Evolutionary conservation across 345 rosid genomes (phyloP), one percentile per base, ranked within the genome.

Genomic region (Eucalyptus regnans): DNA sequence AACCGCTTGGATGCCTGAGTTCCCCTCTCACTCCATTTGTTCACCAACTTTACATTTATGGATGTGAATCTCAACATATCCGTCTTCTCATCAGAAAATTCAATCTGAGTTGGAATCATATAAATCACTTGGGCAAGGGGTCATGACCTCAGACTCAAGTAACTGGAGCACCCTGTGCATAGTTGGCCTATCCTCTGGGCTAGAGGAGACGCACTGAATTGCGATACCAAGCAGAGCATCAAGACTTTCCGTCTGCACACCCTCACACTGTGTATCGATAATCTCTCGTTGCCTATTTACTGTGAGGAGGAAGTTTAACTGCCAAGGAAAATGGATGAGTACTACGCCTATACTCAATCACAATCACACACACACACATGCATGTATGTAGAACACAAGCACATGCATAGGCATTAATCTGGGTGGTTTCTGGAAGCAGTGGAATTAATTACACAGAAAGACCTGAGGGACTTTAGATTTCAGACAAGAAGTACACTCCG

Each of bases 101-200:
- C 95, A 96, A 54, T 98, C 99, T 7, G 99, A 95, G 94, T 87
- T 94, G 92, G 99, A 96, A 92, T 98, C 99, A 52, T 98, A 97
- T 43, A 98, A 96, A 88, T 98, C 99, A 87, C 99, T 98, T 20
- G 99, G 99, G 93, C 98, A 98, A 52, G 99, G 99, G 90, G 99
- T 97, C 99, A 97, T 97, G 87, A 97, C 98, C 90, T 96, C 99
- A 44, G 99, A 96, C 92, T 97, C 99, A 23, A 98, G 97, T 87
- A 96, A 90, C 89, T 98, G 99, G 50, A 97, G 96, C 86, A 98
- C 98, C 91, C 98, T 93, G 92, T 98, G 99, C 99, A 97, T 98
- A 90, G 97, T 95, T 86, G 98, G 99, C 66, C 99, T 94, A 87
- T 97, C 98, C 86, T 97, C 98, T 12, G 99, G 97, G 90, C 87